Base-by-base conservation (phyloP, 1,284 basidiomycete species). In the Papiliotrema flavescens region DNA sequence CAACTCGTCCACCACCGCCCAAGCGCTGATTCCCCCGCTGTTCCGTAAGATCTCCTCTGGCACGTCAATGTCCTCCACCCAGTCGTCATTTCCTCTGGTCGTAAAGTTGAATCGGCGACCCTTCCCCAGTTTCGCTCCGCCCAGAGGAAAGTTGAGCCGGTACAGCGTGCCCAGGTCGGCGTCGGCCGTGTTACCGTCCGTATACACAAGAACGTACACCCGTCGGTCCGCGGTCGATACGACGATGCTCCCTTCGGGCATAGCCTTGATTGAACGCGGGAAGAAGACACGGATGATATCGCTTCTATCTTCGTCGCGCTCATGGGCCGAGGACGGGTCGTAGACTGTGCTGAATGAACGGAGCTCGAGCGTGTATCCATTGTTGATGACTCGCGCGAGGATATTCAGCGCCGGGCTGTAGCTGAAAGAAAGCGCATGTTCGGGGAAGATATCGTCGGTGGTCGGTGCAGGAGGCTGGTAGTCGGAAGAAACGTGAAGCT, bases 361-460 rank as follows among this genome's bases (percentile, higher is more conserved):
- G 36, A 94, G 83, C 67, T 94, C 89, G 36, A 92, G 76, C 45
- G 88, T 84, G 57, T 86, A 76, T 19, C 87, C 87, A 51, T 83
- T 85, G 64, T 89, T 84, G 49, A 91, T 79, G 43, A 89, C 81
- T 61, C 90, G 86, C 47, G 87, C 78, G 46, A 92, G 80, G 54
- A 92, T 80, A 13, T 87, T 87, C 7, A 85, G 84, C 28, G 76
- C 67, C 7, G 80, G 76, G 8, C 85, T 80, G 63, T 85, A 80
- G 17, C 82, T 80, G 23, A 86, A 81, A 66, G 82, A 84, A 14
- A 81, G 81, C 36, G 90, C 89, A 76, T 92, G 90, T 71, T 90
- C 88, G 17, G 80, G 76, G 50, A 84, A 84, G 53, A 81, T 78
- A 47, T 74, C 65, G 17, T 51, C 55, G 8, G 65, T 71, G 8